Base-by-base conservation (phyloP, 1,284 basidiomycete species). In the Malassezia psittaci region DNA sequence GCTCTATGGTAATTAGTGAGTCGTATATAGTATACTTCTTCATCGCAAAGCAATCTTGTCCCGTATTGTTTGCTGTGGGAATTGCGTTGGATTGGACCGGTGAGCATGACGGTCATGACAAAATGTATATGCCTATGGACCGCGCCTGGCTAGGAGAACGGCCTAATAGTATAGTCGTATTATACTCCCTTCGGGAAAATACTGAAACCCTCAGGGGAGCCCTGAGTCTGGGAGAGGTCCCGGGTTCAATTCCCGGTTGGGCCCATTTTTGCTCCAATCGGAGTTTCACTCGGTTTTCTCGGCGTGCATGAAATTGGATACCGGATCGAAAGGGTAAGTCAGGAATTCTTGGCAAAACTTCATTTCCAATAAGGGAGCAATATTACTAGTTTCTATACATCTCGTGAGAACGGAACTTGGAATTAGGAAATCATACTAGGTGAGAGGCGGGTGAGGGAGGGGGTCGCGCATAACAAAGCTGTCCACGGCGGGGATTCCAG, bases 401-500 rank as follows among this genome's bases (percentile, higher is more conserved):
- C 15, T 21, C 41, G 15, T 19, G 41, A 16, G 6, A 43, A 32
- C 24, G 24, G 7, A 29, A 29, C 7, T 4, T 29, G 4, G 24
- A 3, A 29, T 29, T 29, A 29, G 24, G 24, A 29, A 4, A 29
- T 4, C 24, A 29, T 29, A 29, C 24, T 29, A 29, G 24, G 24
- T 29, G 24, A 29, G 24, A 29, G 24, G 24, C 24, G 24, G 24
- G 24, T 7, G 24, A 29, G 24, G 24, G 24, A 29, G 24, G 24
- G 24, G 24, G 7, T 29, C 24, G 24, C 24, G 24, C 24, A 29
- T 29, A 29, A 36, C 29, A 47, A 47, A 55, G 6, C 47, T 51
- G 40, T 68, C 67, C 1, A 68, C 59, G 5, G 49, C 50, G 10
- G 57, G 54, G 35, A 68, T 68, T 6, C 67, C 67, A 2, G 60